These are phyloP conservation scores for Nissolia schottii DNA, from an alignment of 306 rosid species.

Conservation along the genomic window DNA sequence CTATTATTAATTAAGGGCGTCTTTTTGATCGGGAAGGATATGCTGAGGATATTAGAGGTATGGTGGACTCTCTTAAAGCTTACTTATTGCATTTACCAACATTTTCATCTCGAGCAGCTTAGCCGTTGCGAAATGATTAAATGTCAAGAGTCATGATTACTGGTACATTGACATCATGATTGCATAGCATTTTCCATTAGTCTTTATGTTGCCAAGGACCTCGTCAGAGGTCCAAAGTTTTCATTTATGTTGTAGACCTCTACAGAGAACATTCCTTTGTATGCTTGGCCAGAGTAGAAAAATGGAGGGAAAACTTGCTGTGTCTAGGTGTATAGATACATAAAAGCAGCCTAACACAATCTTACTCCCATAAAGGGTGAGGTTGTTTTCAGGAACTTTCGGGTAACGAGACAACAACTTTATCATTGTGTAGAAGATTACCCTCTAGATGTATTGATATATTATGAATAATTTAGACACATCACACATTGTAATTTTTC, in stretches of 20 bases:
- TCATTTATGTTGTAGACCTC: not conserved
- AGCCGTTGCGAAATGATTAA: not conserved
- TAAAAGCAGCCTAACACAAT: no score
- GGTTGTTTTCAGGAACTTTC: no score
- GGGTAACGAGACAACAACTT: no score
- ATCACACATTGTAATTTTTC: no score
- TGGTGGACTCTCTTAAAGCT: conserved; percentile 13
- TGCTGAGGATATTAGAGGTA: conserved; percentile 64
- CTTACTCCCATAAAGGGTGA: no score
- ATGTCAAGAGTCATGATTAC: not conserved
- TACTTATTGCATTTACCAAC: not conserved
- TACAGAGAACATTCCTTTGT: not conserved
- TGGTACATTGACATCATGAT: not conserved
- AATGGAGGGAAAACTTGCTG: not conserved
- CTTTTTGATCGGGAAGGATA: conserved; percentile 65
- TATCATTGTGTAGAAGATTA: no score
- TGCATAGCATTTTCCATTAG: no score
- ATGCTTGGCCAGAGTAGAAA: not conserved
- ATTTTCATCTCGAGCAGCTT: conserved; percentile 16
- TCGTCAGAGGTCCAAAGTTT: no score
- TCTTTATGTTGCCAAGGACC: conserved; percentile 4
- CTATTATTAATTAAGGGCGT: conserved; percentile 57
- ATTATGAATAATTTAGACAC: no score
- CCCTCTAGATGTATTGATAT: no score
- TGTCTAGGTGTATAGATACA: no score